Percentiles rank a stretch among this genome's conserved stretches.
phyloP scores from a whole-genome alignment of 805 yeast species.

The Teunomyces funiuensis region DNA sequence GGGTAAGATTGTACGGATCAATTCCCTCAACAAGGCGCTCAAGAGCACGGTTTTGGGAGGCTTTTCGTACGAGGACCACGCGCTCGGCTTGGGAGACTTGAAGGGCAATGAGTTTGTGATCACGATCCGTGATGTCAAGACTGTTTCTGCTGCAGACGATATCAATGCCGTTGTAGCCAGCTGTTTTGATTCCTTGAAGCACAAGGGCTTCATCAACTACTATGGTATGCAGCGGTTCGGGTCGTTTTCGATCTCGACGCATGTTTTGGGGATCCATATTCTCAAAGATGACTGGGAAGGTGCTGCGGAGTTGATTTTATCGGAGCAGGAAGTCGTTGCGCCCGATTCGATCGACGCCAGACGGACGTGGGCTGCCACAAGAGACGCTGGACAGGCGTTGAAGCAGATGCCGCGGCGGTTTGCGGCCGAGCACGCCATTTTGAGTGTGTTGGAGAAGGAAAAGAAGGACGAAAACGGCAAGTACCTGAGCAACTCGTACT shows the following conservation, averaged over 20 bases:
- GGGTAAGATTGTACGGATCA: slow-evolving; percentile 71
- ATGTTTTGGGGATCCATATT: slow-evolving; percentile 73
- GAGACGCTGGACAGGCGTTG: slow-evolving; percentile 63
- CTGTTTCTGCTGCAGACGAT: slow-evolving; percentile 27
- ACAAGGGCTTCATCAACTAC: slow-evolving; percentile 85
- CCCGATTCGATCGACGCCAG: slow-evolving; percentile 87
- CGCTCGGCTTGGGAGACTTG: slow-evolving; percentile 77
- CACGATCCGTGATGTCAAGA: slow-evolving; percentile 71
- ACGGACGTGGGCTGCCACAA: slow-evolving; percentile 72
- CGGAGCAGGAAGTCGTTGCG: slow-evolving; percentile 80
- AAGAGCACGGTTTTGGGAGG: slow-evolving; percentile 81
- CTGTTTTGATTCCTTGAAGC: slow-evolving; percentile 57
- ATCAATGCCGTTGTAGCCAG: slow-evolving; percentile 48
- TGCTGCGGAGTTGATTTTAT: slow-evolving; percentile 74
- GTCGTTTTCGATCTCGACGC: slow-evolving; percentile 90
- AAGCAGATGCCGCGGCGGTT: slow-evolving; percentile 84
- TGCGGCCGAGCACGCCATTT: slow-evolving; percentile 76
- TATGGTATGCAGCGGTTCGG: slow-evolving; percentile 99
- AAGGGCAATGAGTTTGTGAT: slow-evolving; percentile 87
- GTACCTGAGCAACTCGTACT: slow-evolving; percentile 56
- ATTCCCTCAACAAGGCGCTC: slow-evolving; percentile 70
- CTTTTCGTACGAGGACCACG: slow-evolving; percentile 61
- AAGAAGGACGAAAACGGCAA: slow-evolving; percentile 42
- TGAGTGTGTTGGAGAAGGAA: slow-evolving; percentile 58
- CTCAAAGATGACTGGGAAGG: slow-evolving; percentile 73